Conservation (phyloP, 179 eudicot species). For the Kewa caespitosa region DNA sequence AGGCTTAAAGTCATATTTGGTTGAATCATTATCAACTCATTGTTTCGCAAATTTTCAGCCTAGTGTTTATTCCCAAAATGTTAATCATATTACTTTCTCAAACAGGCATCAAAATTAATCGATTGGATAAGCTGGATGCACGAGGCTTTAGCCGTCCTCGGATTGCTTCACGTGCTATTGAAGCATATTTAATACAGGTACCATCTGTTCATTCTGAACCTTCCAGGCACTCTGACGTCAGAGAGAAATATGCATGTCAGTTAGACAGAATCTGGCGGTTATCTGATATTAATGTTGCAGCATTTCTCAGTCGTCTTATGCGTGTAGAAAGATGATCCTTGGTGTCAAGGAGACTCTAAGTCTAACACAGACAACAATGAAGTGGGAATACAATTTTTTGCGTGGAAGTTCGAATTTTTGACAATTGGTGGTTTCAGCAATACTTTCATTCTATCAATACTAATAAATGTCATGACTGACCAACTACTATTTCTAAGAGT, state of each 20-base stretch:
- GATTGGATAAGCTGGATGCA: constrained; percentile 65
- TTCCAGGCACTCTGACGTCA: background rate
- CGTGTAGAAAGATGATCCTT: background rate
- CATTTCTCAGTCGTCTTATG: background rate
- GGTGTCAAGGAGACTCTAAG: background rate
- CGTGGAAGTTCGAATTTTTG: background rate
- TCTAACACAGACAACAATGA: background rate
- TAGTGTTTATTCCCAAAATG: background rate
- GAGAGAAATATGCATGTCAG: too few relatives aligned
- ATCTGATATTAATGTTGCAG: background rate
- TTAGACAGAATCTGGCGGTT: background rate
- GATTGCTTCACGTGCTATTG: constrained; percentile 87
- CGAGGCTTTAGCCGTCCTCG: constrained; percentile 71
- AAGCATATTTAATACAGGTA: constrained; percentile 96
- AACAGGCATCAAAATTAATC: constrained; percentile 82
- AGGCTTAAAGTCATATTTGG: constrained; percentile 14
- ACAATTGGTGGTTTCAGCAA: background rate
- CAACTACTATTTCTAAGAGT: background rate
- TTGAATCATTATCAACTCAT: background rate
- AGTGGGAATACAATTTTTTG: background rate
- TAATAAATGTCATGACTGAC: background rate
- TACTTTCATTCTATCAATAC: background rate
- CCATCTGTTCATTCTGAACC: background rate
- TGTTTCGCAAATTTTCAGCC: background rate
- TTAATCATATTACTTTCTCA: constrained; percentile 13